Percentiles rank a stretch among this genome's conserved stretches.
These are phyloP conservation scores for Colletotrichum sp. DNA, from an alignment of 2,329 filamentous ascomycete species.

Conservation along the genomic window DNA sequence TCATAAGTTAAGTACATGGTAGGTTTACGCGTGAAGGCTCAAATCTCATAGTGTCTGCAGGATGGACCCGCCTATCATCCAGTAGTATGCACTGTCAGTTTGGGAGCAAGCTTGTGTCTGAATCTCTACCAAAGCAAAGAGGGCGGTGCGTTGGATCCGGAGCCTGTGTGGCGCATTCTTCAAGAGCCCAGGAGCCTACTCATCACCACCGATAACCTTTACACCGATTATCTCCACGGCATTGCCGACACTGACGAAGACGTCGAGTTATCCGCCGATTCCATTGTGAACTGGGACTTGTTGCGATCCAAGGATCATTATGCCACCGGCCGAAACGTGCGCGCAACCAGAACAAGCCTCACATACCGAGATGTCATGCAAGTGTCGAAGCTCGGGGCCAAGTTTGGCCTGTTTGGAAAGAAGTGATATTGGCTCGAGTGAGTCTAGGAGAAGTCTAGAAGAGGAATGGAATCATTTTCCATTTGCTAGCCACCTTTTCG, in stretches of 20 bases:
- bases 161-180: slow-evolving; percentile 64
- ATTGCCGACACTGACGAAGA: slow-evolving; percentile 73
- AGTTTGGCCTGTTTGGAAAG: slow-evolving; percentile 59
- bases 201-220: slow-evolving; percentile 72
- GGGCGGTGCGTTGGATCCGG: slow-evolving; percentile 59
- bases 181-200: slow-evolving; percentile 86
- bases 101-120: slow-evolving; percentile 79
- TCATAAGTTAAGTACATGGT: slow-evolving; percentile 66
- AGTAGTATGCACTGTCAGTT: slow-evolving; percentile 88
- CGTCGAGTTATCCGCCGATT: slow-evolving; percentile 61
- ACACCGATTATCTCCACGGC: slow-evolving; percentile 75
- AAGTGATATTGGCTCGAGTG: slow-evolving; percentile 33
- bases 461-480: slow-evolving; percentile 78
- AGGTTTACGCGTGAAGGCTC: slow-evolving; percentile 12
- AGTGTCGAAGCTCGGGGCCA: slow-evolving; percentile 75
- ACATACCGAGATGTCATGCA: slow-evolving; percentile 88
- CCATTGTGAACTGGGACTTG: slow-evolving; percentile 75
- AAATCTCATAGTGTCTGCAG: slow-evolving; percentile 36
- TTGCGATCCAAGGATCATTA: slow-evolving; percentile 56
- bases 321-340: slow-evolving; percentile 57
- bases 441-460: slow-evolving; percentile 62
- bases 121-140: slow-evolving; percentile 73
- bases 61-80: slow-evolving; percentile 88
- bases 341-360: slow-evolving; percentile 71
- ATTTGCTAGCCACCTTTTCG: slow-evolving; percentile 65